A percentile compares a stretch with the other conserved stretches of the same genome.
phyloP scores from a whole-genome alignment of 257 asterid species.

The Primulina huaijiensis region DNA sequence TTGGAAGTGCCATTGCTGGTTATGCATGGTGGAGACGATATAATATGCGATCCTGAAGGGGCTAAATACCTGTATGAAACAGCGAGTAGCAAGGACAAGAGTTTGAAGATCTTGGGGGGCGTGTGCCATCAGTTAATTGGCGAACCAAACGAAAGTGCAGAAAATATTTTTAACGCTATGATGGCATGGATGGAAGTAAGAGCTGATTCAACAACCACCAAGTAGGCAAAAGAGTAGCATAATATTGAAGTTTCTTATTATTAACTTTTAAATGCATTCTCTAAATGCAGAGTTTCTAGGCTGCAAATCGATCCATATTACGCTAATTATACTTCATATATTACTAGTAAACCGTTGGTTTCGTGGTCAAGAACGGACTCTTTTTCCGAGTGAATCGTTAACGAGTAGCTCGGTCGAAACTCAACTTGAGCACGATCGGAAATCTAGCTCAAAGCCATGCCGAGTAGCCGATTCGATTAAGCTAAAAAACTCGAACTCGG shows the following conservation, averaged over 20 bases:
- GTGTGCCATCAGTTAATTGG: slow-evolving; percentile 80
- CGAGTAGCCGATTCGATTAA: background rate
- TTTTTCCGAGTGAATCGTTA: background rate
- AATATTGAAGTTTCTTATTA: background rate
- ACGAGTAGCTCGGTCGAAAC: background rate
- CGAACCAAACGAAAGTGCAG: slow-evolving; percentile 50
- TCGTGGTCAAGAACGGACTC: background rate
- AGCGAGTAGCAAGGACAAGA: slow-evolving; percentile 63
- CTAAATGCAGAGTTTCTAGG: background rate
- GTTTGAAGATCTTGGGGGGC: slow-evolving; percentile 58
- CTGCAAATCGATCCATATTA: background rate
- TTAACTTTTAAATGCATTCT: background rate
- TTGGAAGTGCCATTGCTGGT: slow-evolving; percentile 60
- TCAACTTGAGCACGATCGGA: background rate
- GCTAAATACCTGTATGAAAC: slow-evolving; percentile 40
- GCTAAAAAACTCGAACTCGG: background rate
- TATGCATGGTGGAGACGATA: slow-evolving; percentile 69
- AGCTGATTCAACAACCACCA: slow-evolving; percentile 25
- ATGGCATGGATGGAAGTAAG: slow-evolving; percentile 62
- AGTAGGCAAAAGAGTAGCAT: background rate
- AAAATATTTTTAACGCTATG: slow-evolving; percentile 33
- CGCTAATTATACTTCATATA: background rate
- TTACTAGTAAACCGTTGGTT: background rate
- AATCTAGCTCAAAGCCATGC: background rate
- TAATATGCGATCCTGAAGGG: slow-evolving; percentile 65